Percentiles rank a stretch among this genome's conserved stretches.
phyloP scores from a whole-genome alignment of 371 early-diverging fungal genomes.

The Apophysomyces elegans region DNA sequence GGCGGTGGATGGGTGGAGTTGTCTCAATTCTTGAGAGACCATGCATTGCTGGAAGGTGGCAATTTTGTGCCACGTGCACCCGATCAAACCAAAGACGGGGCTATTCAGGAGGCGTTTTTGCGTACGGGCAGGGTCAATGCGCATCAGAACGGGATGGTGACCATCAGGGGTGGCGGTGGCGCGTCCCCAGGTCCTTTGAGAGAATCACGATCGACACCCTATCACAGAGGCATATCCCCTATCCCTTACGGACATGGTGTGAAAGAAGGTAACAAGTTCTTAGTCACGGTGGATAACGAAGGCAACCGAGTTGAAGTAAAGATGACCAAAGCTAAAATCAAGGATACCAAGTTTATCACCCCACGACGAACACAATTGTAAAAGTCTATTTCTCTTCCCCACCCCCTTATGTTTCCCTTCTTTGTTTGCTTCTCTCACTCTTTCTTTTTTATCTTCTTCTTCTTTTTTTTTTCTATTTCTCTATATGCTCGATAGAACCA shows the following conservation, averaged over 20 bases:
- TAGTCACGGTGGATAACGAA: constrained; percentile 47
- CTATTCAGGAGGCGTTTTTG: constrained; percentile 28
- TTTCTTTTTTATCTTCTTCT: too few species aligned
- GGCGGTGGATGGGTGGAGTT: constrained; percentile 80
- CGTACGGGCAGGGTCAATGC: constrained; percentile 20
- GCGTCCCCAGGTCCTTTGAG: constrained; percentile 19
- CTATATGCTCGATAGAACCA: neutral
- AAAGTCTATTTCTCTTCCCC: neutral
- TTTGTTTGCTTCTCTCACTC: neutral
- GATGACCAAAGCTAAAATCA: constrained; percentile 51
- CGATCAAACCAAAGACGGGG: constrained; percentile 1
- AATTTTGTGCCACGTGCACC: constrained; percentile 9
- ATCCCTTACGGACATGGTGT: constrained; percentile 42
- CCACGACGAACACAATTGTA: constrained; percentile 42
- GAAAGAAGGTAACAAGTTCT: constrained; percentile 52
- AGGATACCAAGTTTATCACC: constrained; percentile 40
- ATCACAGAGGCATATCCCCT: constrained; percentile 32
- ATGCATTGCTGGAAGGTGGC: constrained; percentile 43
- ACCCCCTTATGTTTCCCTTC: neutral
- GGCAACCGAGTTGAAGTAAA: constrained; percentile 51
- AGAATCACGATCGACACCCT: constrained; percentile 45
- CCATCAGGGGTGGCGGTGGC: constrained; percentile 25
- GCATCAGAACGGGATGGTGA: constrained; percentile 14
- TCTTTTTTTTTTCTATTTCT: neutral
- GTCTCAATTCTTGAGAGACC: constrained; percentile 59